Conservation (phyloP, 1,284 basidiomycete species). For the Marasmius sp. region DNA sequence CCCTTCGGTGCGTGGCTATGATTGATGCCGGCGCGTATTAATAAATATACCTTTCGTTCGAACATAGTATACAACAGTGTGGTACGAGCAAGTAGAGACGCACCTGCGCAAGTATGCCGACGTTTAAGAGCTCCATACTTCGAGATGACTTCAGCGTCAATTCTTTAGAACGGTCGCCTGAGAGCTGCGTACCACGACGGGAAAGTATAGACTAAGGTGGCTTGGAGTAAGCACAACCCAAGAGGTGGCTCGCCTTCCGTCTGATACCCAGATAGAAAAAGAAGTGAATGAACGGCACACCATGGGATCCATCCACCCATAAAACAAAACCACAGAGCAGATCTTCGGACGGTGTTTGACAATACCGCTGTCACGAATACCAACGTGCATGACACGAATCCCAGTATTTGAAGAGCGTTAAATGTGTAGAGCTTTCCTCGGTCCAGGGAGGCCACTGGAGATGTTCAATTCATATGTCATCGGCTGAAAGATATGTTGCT, state of each 20-base stretch:
- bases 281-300: slow-evolving; percentile 20
- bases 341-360: background rate
- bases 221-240: slow-evolving; percentile 23
- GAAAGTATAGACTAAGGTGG: slow-evolving; percentile 22
- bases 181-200: slow-evolving; percentile 7
- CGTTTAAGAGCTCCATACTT: slow-evolving; percentile 1
- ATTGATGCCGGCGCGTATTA: background rate
- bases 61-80: background rate
- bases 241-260: slow-evolving; percentile 20
- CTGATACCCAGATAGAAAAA: slow-evolving; percentile 22
- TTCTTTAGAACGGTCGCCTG: background rate
- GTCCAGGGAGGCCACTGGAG: too few species aligned
- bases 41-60: background rate
- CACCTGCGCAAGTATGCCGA: slow-evolving; percentile 3
- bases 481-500: background rate
- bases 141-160: background rate
- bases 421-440: background rate
- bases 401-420: slow-evolving; percentile 2
- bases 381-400: background rate
- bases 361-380: background rate
- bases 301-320: slow-evolving; percentile 20
- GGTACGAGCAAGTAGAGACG: background rate
- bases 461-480: background rate
- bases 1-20: background rate
- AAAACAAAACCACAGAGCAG: slow-evolving; percentile 2